Evolutionary conservation across 2,329 filamentous ascomycete genomes (phyloP).

Genomic region (Trichoderma sp.): DNA sequence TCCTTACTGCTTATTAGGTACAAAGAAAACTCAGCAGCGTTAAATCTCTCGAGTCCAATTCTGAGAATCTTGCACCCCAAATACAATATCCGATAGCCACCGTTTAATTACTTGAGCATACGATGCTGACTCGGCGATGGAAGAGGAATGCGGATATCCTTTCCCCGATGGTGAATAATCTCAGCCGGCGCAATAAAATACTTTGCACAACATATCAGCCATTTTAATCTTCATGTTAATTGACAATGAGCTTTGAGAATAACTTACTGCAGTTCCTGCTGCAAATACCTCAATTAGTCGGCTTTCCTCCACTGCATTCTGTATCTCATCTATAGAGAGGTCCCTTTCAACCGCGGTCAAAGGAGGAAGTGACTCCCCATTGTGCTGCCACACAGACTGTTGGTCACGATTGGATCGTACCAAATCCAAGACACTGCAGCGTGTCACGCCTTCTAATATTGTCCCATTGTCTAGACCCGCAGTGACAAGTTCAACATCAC

Average conservation of each 20-base stretch:
- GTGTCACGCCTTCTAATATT: slow-evolving; percentile 83
- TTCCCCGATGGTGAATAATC: slow-evolving; percentile 65
- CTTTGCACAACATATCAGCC: slow-evolving; percentile 40
- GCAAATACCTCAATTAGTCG: slow-evolving; percentile 82
- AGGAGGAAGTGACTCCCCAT: slow-evolving; percentile 70
- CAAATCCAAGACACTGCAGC: slow-evolving; percentile 55
- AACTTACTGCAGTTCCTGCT: slow-evolving; percentile 77
- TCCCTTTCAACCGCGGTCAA: background rate
- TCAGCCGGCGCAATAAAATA: slow-evolving; percentile 72
- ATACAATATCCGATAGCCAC: slow-evolving; percentile 1
- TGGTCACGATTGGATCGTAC: background rate
- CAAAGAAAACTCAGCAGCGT: background rate
- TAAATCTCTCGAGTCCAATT: background rate
- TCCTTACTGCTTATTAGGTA: background rate
- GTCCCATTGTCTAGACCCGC: slow-evolving; percentile 79
- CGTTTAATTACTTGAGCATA: background rate
- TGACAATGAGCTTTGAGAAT: background rate
- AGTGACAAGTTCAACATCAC: slow-evolving; percentile 69
- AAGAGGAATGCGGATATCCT: slow-evolving; percentile 49
- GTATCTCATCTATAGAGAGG: slow-evolving; percentile 69
- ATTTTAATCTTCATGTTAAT: slow-evolving; percentile 27
- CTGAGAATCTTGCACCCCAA: background rate
- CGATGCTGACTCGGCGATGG: background rate
- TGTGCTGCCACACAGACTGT: slow-evolving; percentile 69
- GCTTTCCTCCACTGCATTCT: slow-evolving; percentile 71